Conservation (phyloP, 495 filamentous ascomycete genomes). For the Apiosordaria backusii region DNA sequence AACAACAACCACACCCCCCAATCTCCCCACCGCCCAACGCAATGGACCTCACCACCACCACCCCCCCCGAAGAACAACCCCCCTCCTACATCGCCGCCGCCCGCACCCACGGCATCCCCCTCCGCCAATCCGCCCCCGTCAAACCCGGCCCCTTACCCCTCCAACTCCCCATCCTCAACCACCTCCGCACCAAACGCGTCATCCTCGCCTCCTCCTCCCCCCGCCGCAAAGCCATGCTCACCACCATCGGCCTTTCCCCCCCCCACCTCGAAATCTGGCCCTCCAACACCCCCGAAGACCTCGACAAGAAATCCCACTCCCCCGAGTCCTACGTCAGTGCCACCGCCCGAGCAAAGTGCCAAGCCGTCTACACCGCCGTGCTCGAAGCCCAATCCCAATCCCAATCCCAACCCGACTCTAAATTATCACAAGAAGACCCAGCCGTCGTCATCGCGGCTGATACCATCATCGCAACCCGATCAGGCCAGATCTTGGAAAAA, state of each 20-base stretch:
- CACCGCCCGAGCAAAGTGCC: conserved; percentile 78
- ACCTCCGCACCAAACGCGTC: conserved; percentile 67
- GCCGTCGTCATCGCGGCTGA: conserved; percentile 87
- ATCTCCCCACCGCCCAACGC: neutral
- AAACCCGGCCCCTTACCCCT: conserved; percentile 55
- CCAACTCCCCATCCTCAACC: conserved; percentile 69
- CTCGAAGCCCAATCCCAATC: conserved; percentile 29
- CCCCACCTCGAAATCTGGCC: conserved; percentile 69
- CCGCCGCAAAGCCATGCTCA: conserved; percentile 73
- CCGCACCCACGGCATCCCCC: conserved; percentile 35
- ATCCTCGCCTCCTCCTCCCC: conserved; percentile 89
- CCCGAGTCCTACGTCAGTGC: conserved; percentile 88
- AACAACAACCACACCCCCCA: neutral
- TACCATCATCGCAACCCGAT: conserved; percentile 77
- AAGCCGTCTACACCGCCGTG: conserved; percentile 69
- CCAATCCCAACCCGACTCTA: conserved; percentile 34
- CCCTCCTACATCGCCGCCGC: conserved; percentile 45
- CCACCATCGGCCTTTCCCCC: conserved; percentile 64
- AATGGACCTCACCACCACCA: conserved; percentile 31
- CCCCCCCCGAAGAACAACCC: conserved; percentile 36
- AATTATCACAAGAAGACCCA: conserved; percentile 56
- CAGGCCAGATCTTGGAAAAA: conserved; percentile 83
- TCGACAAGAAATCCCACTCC: conserved; percentile 66
- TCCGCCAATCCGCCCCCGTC: conserved; percentile 32
- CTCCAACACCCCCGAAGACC: conserved; percentile 74